Evolutionary conservation across 441 rosid genomes (phyloP), one percentile per base, ranked within the genome.

Genomic region (Erodium trifolium): DNA sequence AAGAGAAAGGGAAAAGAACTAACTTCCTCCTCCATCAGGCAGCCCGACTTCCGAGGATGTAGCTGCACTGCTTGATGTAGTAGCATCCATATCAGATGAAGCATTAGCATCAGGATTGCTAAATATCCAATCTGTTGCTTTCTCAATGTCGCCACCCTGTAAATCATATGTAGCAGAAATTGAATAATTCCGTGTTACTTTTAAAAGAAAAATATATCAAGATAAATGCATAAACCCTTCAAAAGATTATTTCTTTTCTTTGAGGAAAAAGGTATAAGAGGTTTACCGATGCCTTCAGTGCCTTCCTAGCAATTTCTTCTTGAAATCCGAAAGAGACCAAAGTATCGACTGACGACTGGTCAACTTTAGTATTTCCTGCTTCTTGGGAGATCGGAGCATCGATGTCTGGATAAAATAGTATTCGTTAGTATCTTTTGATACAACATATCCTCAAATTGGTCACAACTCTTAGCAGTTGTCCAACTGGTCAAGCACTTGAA

Each of bases 41-140:
- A 92, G 82, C 70, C 66, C 87, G 34, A 75, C 63, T 37, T 83
- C 85, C 65, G 79, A 81, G 27, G 82, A 73, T n/a, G 73, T 41
- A 66, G 83, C 72, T 3, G 72, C 67, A 65, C 83, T 68, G 81
- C 81, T 79, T 4, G 93, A 84, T 70, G 89, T 78, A 67, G 83
- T 72, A 68, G 87, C 82, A 78, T 90, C 88, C 93, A 84, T 86
- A 74, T 90, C 88, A n/a, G 94, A 76, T 60, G 85, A 72, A 67
- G 70, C 74, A 57, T 83, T 72, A 75, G 92, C 88, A 79, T 80
- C 85, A 35, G 97, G 97, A 78, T 84, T 92, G 81, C 77, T 90
- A 78, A 92, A 94, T 86, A 94, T 90, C 99, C 99, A 94, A 72
- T 94, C 97, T 65, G 99, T 90, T 71, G 99, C 99, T 78, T 82